phyloP scores from a whole-genome alignment of 1,284 basidiomycete species.

The Ustilago hordei region DNA sequence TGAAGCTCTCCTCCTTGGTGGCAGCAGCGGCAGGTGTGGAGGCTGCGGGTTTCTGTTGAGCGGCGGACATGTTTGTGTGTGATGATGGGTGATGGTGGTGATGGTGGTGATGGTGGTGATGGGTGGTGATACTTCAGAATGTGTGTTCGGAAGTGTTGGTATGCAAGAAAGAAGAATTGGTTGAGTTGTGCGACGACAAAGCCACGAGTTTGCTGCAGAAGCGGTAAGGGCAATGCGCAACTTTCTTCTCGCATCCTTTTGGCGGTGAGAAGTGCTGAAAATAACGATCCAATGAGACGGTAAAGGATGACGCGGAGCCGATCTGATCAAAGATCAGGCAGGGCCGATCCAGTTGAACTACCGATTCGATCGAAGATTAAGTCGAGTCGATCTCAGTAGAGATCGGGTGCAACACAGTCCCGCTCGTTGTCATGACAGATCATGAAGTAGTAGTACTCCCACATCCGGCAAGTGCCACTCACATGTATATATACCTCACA shows the following conservation, averaged over 20 bases:
- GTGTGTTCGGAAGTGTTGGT: slow-evolving; percentile 1
- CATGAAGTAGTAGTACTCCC: no score
- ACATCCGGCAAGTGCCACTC: no score
- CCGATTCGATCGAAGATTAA: no score
- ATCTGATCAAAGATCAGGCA: no score
- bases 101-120: slow-evolving; percentile 3
- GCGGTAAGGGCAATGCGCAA: background rate
- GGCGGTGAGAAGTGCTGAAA: slow-evolving; percentile 14
- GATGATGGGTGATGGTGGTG: background rate
- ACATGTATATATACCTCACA: no score
- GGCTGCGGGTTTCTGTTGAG: slow-evolving; percentile 21
- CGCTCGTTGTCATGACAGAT: no score
- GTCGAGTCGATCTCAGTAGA: no score
- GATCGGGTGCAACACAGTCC: no score
- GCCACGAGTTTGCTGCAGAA: slow-evolving; percentile 27
- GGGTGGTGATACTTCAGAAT: background rate
- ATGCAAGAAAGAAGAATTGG: slow-evolving; percentile 1
- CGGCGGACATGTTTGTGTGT: slow-evolving; percentile 34
- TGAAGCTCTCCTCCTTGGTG: slow-evolving; percentile 58
- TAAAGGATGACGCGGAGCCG: no score
- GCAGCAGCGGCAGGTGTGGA: slow-evolving; percentile 22
- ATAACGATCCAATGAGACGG: no score
- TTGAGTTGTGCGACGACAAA: slow-evolving; percentile 1
- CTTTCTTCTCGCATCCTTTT: slow-evolving; percentile 11
- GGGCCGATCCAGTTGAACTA: no score